Conservation (phyloP, 148 eudicot species). For the Amaranthus palmeri region DNA sequence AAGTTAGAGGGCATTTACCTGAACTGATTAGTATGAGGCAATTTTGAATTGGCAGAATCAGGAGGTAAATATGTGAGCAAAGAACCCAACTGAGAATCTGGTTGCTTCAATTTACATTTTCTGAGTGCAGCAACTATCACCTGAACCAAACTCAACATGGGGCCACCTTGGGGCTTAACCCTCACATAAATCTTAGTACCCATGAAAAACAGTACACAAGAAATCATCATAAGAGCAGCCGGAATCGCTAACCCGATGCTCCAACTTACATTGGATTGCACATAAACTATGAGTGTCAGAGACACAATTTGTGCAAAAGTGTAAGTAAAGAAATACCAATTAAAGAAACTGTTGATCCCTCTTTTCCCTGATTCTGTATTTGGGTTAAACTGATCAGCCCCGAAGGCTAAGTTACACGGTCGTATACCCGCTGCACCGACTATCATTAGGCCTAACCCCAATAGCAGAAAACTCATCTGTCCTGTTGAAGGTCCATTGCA, state of each 20-base stretch:
- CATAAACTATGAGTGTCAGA: conserved; percentile 64
- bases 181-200: conserved; percentile 69
- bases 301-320: conserved; percentile 80
- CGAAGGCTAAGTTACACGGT: conserved; percentile 88
- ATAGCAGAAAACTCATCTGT: conserved; percentile 45
- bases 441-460: conserved; percentile 58
- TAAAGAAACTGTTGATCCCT: conserved; percentile 84
- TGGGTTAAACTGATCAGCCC: conserved; percentile 93
- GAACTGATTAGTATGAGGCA: conserved; percentile 70
- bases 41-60: conserved; percentile 56
- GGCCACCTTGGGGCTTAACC: conserved; percentile 78
- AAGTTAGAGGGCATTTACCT: conserved; percentile 35
- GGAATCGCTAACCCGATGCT: conserved; percentile 73
- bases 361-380: conserved; percentile 67
- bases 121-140: conserved; percentile 58
- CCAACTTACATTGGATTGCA: conserved; percentile 76
- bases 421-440: conserved; percentile 72
- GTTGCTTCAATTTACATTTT: conserved; percentile 46
- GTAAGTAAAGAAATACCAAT: conserved; percentile 87
- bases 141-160: conserved; percentile 46
- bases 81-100: conserved; percentile 30
- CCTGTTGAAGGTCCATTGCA: conserved; percentile 54
- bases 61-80: conserved; percentile 41
- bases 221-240: conserved; percentile 53
- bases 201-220: conserved; percentile 43